Evolutionary conservation across 2,329 filamentous ascomycete species (phyloP), one percentile per base, ranked within the genome.

Genomic region (Pseudogymnoascus sp.): DNA sequence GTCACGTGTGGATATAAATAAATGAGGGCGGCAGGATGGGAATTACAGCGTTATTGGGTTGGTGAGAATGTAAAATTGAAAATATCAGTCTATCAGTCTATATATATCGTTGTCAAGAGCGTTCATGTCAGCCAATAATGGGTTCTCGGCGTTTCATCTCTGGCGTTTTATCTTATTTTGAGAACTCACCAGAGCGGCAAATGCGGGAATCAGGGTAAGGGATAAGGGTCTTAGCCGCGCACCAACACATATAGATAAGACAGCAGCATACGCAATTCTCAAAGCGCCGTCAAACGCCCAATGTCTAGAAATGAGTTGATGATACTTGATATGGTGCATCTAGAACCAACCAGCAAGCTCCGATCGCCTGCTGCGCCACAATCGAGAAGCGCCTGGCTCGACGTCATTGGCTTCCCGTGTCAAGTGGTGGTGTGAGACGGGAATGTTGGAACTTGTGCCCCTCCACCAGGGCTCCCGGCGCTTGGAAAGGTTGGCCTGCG

Each of bases 291-390:
- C 51, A 57, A 57, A 57, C 51, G 28, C 51, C 7, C 51, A 21
- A 57, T 57, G 51, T 57, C 51, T 34, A 57, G 51, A 57, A 57
- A n/a, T 13, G n/a, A 19, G n/a, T 10, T 5, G 51, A 57, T 57
- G 51, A 57, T 57, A 57, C 51, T 36, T 19, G 51, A 57, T 36
- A 57, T 57, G 51, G 51, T 14, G 51, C n/a, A 19, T 13, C 28
- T 34, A 36, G 51, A 57, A 10, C 51, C 51, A 57, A 57, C 51
- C 51, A 57, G 10, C 51, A 57, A 34, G 51, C 51, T 57, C 16
- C n/a, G 51, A 57, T 57, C 51, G 51, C 28, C 51, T 39, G 60
- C 60, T 61, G 60, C 60, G 60, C 60, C 60, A 61, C 60, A 61
- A 41, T 43, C 34, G 25, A 21, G 39, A 43, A 41, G 60, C 60